phyloP scores from a whole-genome alignment of 78 protist species.

The Dictyostelium purpureum region DNA sequence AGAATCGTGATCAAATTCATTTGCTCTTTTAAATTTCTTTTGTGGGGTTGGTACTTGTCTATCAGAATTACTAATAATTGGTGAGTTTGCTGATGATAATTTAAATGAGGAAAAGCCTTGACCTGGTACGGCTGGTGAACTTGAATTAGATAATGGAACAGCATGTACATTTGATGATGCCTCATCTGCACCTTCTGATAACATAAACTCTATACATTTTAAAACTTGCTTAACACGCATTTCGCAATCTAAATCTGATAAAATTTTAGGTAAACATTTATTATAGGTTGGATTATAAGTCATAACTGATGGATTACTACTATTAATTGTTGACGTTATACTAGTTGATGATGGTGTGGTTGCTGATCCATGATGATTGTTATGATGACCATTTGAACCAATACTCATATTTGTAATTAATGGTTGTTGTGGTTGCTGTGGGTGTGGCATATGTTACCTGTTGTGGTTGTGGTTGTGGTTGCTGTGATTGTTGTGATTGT shows the following conservation, averaged over 20 bases:
- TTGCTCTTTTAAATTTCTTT: conserved; percentile 19
- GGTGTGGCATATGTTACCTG: background rate
- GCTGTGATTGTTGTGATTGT: background rate
- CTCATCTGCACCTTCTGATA: conserved; percentile 53
- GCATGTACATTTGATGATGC: conserved; percentile 18
- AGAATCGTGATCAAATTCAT: background rate
- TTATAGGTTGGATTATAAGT: conserved; percentile 72
- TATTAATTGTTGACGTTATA: background rate
- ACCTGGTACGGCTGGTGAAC: background rate
- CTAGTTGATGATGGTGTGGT: background rate
- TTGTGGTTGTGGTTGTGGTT: background rate
- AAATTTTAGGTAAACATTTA: conserved; percentile 61
- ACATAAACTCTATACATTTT: conserved; percentile 54
- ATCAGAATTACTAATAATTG: conserved; percentile 32
- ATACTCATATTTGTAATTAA: too few relatives aligned
- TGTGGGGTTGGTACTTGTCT: conserved; percentile 72
- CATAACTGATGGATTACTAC: conserved; percentile 62
- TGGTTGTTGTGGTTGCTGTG: background rate
- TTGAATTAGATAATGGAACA: conserved; percentile 4
- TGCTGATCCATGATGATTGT: background rate
- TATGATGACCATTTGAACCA: too few relatives aligned
- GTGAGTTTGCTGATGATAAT: conserved; percentile 12
- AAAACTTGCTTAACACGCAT: conserved; percentile 71
- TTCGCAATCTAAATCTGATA: conserved; percentile 64
- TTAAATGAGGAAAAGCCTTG: conserved; percentile 37